A percentile compares a stretch with the other conserved stretches of the same genome.
Conservation (phyloP, 2,329 filamentous ascomycete species). For the Botrytis squamosa region DNA sequence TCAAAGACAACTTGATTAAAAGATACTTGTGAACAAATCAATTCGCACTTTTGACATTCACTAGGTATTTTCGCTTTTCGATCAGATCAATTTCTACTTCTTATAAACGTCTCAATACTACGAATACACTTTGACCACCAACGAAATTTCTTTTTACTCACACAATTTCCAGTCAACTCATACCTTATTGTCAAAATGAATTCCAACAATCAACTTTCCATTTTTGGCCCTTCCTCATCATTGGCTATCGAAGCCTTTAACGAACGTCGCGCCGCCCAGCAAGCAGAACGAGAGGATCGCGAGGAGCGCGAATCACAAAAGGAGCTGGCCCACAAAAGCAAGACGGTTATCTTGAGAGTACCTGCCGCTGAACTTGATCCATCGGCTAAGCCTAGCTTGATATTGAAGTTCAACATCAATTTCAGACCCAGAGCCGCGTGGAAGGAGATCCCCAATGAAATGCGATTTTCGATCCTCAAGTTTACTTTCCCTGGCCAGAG, state of each 20-base stretch:
- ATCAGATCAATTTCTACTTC: background rate
- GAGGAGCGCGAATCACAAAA: background rate
- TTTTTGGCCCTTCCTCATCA: background rate
- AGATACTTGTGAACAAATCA: background rate
- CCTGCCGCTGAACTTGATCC: background rate
- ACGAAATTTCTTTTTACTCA: background rate
- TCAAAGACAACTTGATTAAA: background rate
- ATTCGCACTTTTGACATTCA: background rate
- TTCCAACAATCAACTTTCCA: background rate
- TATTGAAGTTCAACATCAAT: background rate
- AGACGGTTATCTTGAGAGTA: background rate
- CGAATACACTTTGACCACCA: background rate
- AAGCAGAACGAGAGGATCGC: background rate
- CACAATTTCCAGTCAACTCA: background rate
- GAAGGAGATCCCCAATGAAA: background rate
- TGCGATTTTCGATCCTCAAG: background rate
- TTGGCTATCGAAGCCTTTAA: background rate
- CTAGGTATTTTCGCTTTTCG: background rate
- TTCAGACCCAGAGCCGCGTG: background rate
- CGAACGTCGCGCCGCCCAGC: background rate
- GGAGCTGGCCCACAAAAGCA: background rate
- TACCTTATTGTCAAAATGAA: background rate
- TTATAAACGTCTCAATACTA: background rate
- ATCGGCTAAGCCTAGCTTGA: background rate
- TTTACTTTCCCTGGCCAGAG: background rate